Evolutionary conservation across 768 basidiomycete species (phyloP), one percentile per base, ranked within the genome.

Genomic region (Termitomyces sp.): DNA sequence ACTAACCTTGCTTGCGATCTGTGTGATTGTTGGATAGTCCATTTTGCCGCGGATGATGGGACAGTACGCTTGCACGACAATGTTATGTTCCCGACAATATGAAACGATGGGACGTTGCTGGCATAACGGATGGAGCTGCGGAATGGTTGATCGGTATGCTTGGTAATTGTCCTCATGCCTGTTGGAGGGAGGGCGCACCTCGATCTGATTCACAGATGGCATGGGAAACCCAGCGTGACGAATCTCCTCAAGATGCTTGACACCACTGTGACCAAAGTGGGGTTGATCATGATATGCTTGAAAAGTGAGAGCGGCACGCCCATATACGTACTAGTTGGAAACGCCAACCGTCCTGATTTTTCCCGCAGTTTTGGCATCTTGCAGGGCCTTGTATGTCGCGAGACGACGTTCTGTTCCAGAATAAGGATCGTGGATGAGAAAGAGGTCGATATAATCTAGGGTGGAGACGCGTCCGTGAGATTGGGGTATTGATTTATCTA

Each of bases 71-170:
- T 90, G 75, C 10, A 89, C 71, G 17, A 84, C 70, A 46, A 93
- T 89, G 1, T 71, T 71, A 62, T 86, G 72, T 42, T 75, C 68
- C 21, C 70, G 68, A 70, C 90, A 92, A 67, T 88, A 94, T 5
- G 85, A 78, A 17, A 89, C 89, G 55, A 94, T 90, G 7, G 83
- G 77, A 42, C 76, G 79, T 63, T 94, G 91, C 66, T 94, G 92
- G 70, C 89, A 93, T 57, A 86, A 78, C 0, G 91, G 90, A 60
- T 92, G 90, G 19, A 92, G 73, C 89, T 91, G 62, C n/a, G 38
- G 46, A 5, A 42, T 30, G 19, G 33, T 17, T 28, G 15, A 38
- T 28, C 7, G 6, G 50, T 40, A 38, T 26, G 12, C 45, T 48
- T 19, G 37, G 37, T 33, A 14, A 37, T 46, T 23, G 23, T 50